Base-by-base conservation (phyloP, 768 basidiomycete species). In the Stropharia rugosoannulata region DNA sequence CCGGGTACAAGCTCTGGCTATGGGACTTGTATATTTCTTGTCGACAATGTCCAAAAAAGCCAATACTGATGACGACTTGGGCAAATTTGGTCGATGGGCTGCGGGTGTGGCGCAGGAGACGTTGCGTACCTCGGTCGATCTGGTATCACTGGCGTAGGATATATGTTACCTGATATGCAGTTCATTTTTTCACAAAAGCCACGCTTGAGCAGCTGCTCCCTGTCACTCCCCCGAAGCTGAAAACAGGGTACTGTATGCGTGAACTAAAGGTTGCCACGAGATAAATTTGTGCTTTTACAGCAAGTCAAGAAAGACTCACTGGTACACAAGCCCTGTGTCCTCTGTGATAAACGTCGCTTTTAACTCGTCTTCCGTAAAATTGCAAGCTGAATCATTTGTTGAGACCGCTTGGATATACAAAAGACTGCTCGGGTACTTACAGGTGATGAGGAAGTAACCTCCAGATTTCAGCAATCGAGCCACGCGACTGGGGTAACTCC, bases 311-410 rank as follows among this genome's bases (percentile, higher is more conserved):
- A 22, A 22, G 22, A 72, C 83, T 66, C 63, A 93, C 92, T 89
- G 84, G 66, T 86, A 91, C 38, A 65, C 53, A 32, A 94, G 69
- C 4, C 78, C 75, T 15, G 81, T 80, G 12, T 71, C 78, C 8
- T 70, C 63, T 0, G 70, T 73, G 11, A 70, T 70, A 62, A 93
- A 90, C 49, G 64, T 78, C 3, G 71, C 64, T 61, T 75, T 80
- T 36, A 93, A 65, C 64, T 94, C 92, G 0, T 85, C 82, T 60
- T 90, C 86, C 0, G 92, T 94, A 62, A 92, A 93, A 65, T 93
- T 93, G 64, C 92, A 94, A 2, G 92, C 88, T 86, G 39, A 25
- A 40, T 22, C 25, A 39, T 18, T 44, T 36, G 5, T 18, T 22
- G 49, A 25, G 13, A 29, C n/a, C 19, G 32, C 32, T 37, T 36